Evolutionary conservation across 1,284 basidiomycete genomes (phyloP), one percentile per base, ranked within the genome.

Genomic region (Cerioporus squamosus): DNA sequence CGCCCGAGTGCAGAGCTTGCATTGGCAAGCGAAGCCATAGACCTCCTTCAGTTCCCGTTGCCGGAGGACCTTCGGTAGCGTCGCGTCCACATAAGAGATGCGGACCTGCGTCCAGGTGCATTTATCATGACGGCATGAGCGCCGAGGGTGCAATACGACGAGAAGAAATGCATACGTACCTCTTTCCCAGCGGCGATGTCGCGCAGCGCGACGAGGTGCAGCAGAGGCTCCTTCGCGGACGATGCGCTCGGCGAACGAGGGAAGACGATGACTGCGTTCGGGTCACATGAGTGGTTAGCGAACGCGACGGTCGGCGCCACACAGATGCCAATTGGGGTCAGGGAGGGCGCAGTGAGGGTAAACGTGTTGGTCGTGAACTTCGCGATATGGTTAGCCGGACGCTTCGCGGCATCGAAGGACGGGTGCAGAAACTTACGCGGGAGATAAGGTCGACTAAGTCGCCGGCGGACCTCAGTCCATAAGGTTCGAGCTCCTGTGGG

Each of bases 331-430:
- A 98, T 79, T 0, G 93, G 89, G 1, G 84, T 81, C 9, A 97
- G 76, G 3, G 88, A 80, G 0, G 91, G 86, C 0, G 88, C 85
- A 0, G 93, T 88, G 12, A 97, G 78, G 0, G 94, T 90, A 70
- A 97, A 93, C 0, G 95, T 90, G 71, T 98, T 98, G 5, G 91
- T 90, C 8, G 85, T 82, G 70, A 97, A 94, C 92, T 97, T 66
- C 10, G 20, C 20, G n/a, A 46, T 58, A 1, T 26, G n/a, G 40
- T 63, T 24, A 59, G 51, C 46, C 17, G 20, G 38, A 15, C 24
- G 33, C 42, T 26, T 43, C 50, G 20, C 15, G 23, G 46, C 17
- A 12, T 22, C 31, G 12, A 12, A 3, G 18, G 12, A 17, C 12
- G 15, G 18, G 33, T 1, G 33, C 12, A 36, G 17, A 42, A 18